These are phyloP conservation scores for Cicer arietinum DNA, from an alignment of 306 rosid species.

Conservation along the genomic window DNA sequence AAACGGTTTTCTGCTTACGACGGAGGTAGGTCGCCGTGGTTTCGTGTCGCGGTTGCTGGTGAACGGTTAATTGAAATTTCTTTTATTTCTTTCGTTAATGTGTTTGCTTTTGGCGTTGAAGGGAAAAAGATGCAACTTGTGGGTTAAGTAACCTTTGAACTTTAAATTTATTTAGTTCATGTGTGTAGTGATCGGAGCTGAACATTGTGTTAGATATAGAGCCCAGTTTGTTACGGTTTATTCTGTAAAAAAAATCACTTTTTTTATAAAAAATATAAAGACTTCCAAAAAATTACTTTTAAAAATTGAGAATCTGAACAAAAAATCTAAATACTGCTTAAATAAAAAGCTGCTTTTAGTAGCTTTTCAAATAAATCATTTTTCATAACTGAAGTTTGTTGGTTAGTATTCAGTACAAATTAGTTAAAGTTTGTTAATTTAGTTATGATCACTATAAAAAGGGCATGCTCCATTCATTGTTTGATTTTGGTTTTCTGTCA, in stretches of 20 bases:
- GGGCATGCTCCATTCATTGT: background rate
- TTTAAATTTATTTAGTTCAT: background rate
- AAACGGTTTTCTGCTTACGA: conserved; percentile 62
- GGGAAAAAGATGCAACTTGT: background rate
- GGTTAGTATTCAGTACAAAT: too few relatives aligned
- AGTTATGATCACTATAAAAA: too few relatives aligned
- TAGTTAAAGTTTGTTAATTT: too few relatives aligned
- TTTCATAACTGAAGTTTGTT: too few relatives aligned
- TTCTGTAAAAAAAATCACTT: too few relatives aligned
- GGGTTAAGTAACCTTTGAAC: background rate
- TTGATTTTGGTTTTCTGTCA: conserved; percentile 23
- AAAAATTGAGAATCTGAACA: too few relatives aligned
- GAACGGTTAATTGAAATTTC: background rate
- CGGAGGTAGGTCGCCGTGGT: conserved; percentile 47
- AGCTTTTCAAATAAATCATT: too few relatives aligned
- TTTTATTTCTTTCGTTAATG: background rate
- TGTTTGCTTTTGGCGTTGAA: conserved; percentile 1
- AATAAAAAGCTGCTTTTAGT: too few relatives aligned
- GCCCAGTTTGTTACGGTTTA: too few relatives aligned
- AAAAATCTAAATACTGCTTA: too few relatives aligned
- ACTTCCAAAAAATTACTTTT: too few relatives aligned
- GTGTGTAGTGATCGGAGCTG: conserved; percentile 31
- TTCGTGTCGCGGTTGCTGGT: background rate
- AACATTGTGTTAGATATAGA: background rate
- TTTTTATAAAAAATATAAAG: too few relatives aligned